These are phyloP conservation scores for Paecilomyces niveus DNA, from an alignment of 2,329 filamentous ascomycete genomes.

Conservation along the genomic window DNA sequence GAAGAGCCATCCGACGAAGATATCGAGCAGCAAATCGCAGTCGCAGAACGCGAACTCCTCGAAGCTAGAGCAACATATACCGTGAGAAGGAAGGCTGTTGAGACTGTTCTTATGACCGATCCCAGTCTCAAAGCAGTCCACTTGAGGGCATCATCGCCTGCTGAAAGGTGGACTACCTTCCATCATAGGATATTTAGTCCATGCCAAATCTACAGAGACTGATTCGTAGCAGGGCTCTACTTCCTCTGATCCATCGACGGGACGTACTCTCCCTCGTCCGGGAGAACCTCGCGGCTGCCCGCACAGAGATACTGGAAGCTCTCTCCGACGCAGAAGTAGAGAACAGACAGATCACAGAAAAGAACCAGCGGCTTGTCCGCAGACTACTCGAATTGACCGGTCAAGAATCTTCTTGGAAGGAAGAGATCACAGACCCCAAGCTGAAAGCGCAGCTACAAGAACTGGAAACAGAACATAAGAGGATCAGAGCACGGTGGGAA, in stretches of 20 bases:
- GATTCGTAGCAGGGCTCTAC: slow-evolving; percentile 50
- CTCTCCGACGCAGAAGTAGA: slow-evolving; percentile 54
- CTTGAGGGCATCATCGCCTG: slow-evolving; percentile 54
- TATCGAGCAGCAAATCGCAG: slow-evolving; percentile 43
- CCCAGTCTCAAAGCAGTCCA: slow-evolving; percentile 75
- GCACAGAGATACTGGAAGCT: slow-evolving; percentile 45
- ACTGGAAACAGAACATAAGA: slow-evolving; percentile 54
- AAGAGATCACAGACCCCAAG: slow-evolving; percentile 48
- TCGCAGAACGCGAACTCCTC: slow-evolving; percentile 59
- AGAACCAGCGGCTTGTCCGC: slow-evolving; percentile 57
- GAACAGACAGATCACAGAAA: slow-evolving; percentile 48
- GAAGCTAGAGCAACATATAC: slow-evolving; percentile 64
- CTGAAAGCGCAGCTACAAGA: slow-evolving; percentile 50
- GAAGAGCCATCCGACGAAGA: slow-evolving; percentile 42
- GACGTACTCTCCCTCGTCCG: slow-evolving; percentile 60
- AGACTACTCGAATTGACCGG: slow-evolving; percentile 58
- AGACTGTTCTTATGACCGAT: slow-evolving; percentile 63
- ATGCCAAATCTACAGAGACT: slow-evolving; percentile 7
- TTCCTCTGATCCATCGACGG: slow-evolving; percentile 59
- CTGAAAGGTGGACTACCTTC: slow-evolving; percentile 54
- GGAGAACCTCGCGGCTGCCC: slow-evolving; percentile 51
- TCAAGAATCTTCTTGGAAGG: slow-evolving; percentile 45
- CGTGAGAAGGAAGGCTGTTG: slow-evolving; percentile 61
- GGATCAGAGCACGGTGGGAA: slow-evolving; percentile 61
- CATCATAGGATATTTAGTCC: slow-evolving; percentile 1